These are phyloP conservation scores for Fusarium coicis DNA, from an alignment of 2,329 filamentous ascomycete genomes.

Conservation along the genomic window DNA sequence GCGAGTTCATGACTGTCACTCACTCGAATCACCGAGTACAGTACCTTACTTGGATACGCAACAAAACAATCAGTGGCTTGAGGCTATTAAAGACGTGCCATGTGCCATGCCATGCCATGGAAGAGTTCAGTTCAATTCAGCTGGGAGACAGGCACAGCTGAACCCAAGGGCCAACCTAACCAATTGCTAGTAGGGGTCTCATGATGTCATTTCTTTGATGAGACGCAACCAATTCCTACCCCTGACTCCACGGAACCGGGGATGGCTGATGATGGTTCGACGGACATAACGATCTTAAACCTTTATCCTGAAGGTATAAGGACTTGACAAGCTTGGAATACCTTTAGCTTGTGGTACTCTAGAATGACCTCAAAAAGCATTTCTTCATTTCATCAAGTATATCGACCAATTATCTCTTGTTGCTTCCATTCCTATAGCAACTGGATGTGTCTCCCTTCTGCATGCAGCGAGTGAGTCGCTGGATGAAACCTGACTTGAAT, in stretches of 20 bases:
- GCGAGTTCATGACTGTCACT: slow-evolving; percentile 55
- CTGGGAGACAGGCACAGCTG: slow-evolving; percentile 17
- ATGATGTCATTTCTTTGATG: slow-evolving; percentile 43
- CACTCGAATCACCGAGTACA: neutral
- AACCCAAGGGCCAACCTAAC: slow-evolving; percentile 19
- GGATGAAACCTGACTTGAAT: slow-evolving; percentile 8
- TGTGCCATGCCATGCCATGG: slow-evolving; percentile 15
- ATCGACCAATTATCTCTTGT: neutral
- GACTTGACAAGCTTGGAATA: too few relatives aligned
- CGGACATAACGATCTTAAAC: neutral
- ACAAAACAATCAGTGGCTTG: slow-evolving; percentile 9
- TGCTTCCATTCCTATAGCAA: neutral
- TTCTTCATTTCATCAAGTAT: too few relatives aligned
- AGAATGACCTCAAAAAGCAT: neutral
- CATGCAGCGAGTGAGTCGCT: slow-evolving; percentile 33
- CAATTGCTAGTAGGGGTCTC: slow-evolving; percentile 25
- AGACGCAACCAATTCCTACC: slow-evolving; percentile 22
- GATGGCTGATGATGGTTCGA: neutral
- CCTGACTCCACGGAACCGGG: slow-evolving; percentile 30
- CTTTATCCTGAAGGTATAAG: neutral
- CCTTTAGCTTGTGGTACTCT: too few relatives aligned
- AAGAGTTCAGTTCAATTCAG: slow-evolving; percentile 3
- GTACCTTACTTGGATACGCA: neutral
- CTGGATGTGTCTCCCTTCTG: slow-evolving; percentile 10
- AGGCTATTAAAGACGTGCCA: slow-evolving; percentile 17